These are phyloP conservation scores for Colletotrichum sidae DNA, from an alignment of 2,329 filamentous ascomycete species.

Conservation along the genomic window DNA sequence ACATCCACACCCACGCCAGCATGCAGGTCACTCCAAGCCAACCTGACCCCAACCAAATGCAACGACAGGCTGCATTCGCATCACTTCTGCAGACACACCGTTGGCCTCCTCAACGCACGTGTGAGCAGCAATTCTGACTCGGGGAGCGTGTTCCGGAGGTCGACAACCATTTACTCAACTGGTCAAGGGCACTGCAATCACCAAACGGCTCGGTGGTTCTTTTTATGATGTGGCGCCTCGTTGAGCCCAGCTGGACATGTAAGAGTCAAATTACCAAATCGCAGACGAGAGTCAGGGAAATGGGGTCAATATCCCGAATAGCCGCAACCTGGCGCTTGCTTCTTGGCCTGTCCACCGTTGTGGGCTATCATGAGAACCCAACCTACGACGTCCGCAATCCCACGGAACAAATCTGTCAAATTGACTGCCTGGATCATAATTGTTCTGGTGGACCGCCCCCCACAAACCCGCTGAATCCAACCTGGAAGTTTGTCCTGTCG, in stretches of 20 bases:
- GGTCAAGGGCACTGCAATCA: neutral
- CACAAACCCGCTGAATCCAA: slow-evolving; percentile 9
- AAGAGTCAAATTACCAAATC: too few species aligned
- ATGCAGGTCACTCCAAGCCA: neutral
- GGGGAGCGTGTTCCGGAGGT: slow-evolving; percentile 15
- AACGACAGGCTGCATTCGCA: neutral
- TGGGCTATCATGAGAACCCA: slow-evolving; percentile 14
- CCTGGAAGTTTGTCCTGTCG: slow-evolving; percentile 25
- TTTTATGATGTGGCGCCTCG: too few species aligned
- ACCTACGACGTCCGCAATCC: slow-evolving; percentile 21
- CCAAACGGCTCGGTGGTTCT: neutral
- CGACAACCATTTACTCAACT: slow-evolving; percentile 6
- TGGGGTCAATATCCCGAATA: slow-evolving; percentile 8
- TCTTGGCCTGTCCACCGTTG: neutral
- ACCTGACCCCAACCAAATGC: slow-evolving; percentile 3
- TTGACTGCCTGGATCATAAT: slow-evolving; percentile 13
- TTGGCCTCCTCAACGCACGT: slow-evolving; percentile 14
- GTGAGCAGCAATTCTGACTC: slow-evolving; percentile 12
- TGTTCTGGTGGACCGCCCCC: slow-evolving; percentile 14
- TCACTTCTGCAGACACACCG: slow-evolving; percentile 15
- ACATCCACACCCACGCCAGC: neutral
- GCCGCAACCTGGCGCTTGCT: slow-evolving; percentile 25
- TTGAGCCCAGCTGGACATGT: too few species aligned
- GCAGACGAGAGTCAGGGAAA: neutral
- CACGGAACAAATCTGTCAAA: slow-evolving; percentile 14